Evolutionary conservation across 176 grass and related monocot genomes (phyloP), one percentile per base, ranked within the genome.

Genomic region (Coix lacrymajobi): DNA sequence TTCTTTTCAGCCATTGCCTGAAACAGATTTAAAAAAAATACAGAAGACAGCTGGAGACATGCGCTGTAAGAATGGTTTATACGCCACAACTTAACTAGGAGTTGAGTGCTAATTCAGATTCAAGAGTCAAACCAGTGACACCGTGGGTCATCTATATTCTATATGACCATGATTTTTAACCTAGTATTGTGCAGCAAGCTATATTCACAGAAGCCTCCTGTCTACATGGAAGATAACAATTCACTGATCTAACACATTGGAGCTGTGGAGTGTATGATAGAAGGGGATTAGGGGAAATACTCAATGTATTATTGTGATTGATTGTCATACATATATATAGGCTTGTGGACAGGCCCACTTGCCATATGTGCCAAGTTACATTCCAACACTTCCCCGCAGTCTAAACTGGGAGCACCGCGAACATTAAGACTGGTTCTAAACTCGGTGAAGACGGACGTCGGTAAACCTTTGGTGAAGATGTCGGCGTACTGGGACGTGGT

Each of bases 1-100:
- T 88, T 91, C 85, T 89, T 66, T 71, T 92, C 90, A 61, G 86
- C 57, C 66, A 97, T 89, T 32, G 64, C 86, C 95, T 97, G 77
- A 78, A 87, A 81, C 28, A 79, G 40, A 78, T 62, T 2, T 65
- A 65, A 52, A 45, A 79, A 28, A 37, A 5, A 52, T 38, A 4
- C n/a, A 13, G 40, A 44, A 85, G 79, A 71, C 64, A 84, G 81
- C 14, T 77, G 72, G 48, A 14, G 25, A 24, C 29, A 76, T 65
- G 17, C 12, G 71, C 17, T 30, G 32, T 66, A 30, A 57, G 66
- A 72, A 57, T 2, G 0, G 57, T 66, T 44, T 40, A 62, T 26
- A 51, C 71, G 69, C 7, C 32, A 85, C 22, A 54, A 61, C 28
- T 71, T 68, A 85, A 51, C 7, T 75, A 68, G 48, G 6, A 28